Percentiles rank a stretch among this genome's conserved stretches.
Evolutionary conservation across 306 rosid genomes (phyloP).

Genomic region (Canavalia ensiformis): DNA sequence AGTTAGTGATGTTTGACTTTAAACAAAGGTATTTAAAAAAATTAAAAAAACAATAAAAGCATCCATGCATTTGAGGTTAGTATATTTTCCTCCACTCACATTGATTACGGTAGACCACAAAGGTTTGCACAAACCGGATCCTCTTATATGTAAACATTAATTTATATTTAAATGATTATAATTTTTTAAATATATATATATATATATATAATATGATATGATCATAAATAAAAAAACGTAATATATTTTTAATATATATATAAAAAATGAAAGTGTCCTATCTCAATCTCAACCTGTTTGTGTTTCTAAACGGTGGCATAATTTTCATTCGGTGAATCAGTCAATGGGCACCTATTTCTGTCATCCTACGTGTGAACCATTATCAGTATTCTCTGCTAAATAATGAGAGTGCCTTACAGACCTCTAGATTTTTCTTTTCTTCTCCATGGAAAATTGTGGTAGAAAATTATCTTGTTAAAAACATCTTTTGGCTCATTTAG

Average conservation of each 20-base stretch:
- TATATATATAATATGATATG: too few species aligned
- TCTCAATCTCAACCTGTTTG: background rate
- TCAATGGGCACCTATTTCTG: background rate
- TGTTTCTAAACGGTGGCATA: background rate
- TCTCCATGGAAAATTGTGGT: background rate
- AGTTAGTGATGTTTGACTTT: background rate
- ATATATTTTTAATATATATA: too few species aligned
- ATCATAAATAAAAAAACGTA: too few species aligned
- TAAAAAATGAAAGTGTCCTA: too few species aligned
- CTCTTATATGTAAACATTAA: too few species aligned
- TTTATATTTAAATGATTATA: too few species aligned
- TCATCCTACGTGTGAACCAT: slow-evolving; percentile 11
- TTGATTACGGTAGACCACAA: background rate
- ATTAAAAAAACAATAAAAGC: background rate
- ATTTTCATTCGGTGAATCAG: background rate
- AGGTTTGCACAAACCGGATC: background rate
- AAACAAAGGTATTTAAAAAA: background rate
- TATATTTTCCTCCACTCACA: slow-evolving; percentile 1
- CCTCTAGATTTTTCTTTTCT: background rate
- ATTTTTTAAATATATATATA: too few species aligned
- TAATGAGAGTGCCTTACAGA: background rate
- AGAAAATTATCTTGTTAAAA: background rate
- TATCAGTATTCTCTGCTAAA: background rate
- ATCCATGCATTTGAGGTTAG: background rate
- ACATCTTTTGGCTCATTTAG: background rate